These are phyloP conservation scores for Colletotrichum musicola DNA, from an alignment of 2,329 filamentous ascomycete genomes.

Conservation along the genomic window DNA sequence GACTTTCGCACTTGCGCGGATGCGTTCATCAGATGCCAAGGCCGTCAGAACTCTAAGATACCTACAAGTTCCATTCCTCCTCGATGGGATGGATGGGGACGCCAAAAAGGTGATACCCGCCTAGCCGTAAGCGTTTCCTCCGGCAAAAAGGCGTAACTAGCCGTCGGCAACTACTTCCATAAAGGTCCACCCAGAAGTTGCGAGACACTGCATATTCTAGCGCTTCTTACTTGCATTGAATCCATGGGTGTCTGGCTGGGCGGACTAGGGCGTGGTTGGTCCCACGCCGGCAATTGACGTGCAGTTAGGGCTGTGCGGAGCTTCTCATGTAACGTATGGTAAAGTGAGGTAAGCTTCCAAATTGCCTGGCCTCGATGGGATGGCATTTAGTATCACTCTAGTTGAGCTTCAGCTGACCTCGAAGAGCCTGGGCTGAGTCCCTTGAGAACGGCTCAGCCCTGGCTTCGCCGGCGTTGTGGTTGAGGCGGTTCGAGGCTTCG, in stretches of 20 bases:
- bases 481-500: conserved; percentile 10
- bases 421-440: neutral
- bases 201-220: conserved; percentile 26
- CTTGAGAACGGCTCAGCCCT: conserved; percentile 10
- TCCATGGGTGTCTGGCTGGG: no score
- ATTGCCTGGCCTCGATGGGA: neutral
- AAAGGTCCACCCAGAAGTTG: neutral
- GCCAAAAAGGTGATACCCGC: neutral
- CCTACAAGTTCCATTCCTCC: neutral
- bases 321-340: no score
- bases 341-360: neutral
- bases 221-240: neutral
- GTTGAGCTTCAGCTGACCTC: neutral
- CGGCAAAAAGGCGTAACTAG: neutral
- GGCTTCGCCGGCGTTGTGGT: conserved; percentile 9
- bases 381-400: neutral
- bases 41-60: neutral
- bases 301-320: neutral
- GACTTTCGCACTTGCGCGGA: neutral
- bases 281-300: no score
- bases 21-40: conserved; percentile 23
- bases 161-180: conserved; percentile 14
- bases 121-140: conserved; percentile 15
- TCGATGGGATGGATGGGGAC: no score
- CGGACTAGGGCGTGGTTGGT: no score